phyloP scores from a whole-genome alignment of 768 basidiomycete species.

The Chalciporus piperatus region DNA sequence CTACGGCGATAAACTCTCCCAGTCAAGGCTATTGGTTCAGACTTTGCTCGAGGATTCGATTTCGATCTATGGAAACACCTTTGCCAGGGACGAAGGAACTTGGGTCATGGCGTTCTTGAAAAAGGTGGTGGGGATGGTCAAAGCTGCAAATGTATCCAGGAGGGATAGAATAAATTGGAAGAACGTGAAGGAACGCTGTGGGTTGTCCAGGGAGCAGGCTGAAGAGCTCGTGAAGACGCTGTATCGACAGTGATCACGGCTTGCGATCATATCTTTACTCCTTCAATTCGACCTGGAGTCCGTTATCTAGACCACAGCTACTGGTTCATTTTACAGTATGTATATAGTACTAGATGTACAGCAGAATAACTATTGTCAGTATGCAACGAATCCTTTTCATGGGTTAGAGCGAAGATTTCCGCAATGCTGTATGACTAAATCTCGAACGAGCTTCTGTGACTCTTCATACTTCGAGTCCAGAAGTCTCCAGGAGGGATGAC shows the following conservation, averaged over 20 bases:
- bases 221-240: conserved; percentile 14
- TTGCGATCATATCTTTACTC: background rate
- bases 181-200: conserved; percentile 15
- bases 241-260: background rate
- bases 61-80: conserved; percentile 15
- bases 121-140: conserved; percentile 16
- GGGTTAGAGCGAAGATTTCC: background rate
- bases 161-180: conserved; percentile 9
- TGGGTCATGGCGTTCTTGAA: conserved; percentile 27
- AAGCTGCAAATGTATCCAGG: conserved; percentile 2
- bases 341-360: background rate
- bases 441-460: conserved; percentile 9
- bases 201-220: conserved; percentile 18
- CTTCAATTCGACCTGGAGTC: background rate
- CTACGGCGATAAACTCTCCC: conserved; percentile 4
- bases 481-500: conserved; percentile 20
- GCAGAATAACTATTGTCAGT: background rate
- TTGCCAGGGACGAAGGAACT: conserved; percentile 11
- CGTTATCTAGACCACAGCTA: background rate
- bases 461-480: conserved; percentile 18
- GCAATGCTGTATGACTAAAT: conserved; percentile 15
- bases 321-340: background rate
- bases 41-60: conserved; percentile 22
- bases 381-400: conserved; percentile 1
- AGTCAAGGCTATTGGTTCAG: conserved; percentile 16